A percentile compares a stretch with the other conserved stretches of the same genome.
phyloP scores from a whole-genome alignment of 257 asterid species.

The Solanum chiquidenum region DNA sequence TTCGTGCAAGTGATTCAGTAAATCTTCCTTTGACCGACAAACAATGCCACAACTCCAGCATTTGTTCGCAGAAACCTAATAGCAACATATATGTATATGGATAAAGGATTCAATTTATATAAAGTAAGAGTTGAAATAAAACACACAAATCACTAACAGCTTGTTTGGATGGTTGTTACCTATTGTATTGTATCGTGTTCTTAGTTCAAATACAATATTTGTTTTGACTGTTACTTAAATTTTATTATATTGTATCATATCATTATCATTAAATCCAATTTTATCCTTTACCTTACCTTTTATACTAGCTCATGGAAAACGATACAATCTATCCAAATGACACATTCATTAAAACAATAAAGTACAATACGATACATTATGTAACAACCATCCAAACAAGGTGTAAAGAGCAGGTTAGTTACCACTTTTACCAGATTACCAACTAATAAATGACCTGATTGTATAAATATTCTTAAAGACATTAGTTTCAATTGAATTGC shows the following conservation, averaged over 20 bases:
- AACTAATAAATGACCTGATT: background rate
- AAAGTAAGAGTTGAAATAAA: background rate
- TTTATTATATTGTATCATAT: background rate
- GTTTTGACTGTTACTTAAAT: background rate
- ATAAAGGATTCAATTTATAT: background rate
- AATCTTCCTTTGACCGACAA: conserved; percentile 34
- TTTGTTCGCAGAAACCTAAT: conserved; percentile 54
- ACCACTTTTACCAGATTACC: background rate
- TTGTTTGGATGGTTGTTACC: background rate
- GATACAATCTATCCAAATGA: background rate
- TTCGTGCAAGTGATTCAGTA: conserved; percentile 51
- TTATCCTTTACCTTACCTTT: background rate
- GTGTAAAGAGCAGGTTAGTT: background rate
- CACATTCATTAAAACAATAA: background rate
- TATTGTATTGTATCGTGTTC: background rate
- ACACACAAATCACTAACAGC: background rate
- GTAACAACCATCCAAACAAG: background rate
- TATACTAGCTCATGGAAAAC: background rate
- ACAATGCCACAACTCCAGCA: conserved; percentile 57
- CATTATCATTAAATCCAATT: background rate
- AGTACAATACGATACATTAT: background rate
- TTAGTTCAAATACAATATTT: background rate
- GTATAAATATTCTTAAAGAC: background rate
- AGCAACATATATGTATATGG: background rate
- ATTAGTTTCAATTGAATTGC: background rate